These are phyloP conservation scores for Trichoderma pleuroti DNA, from an alignment of 2,329 filamentous ascomycete genomes.

Conservation along the genomic window DNA sequence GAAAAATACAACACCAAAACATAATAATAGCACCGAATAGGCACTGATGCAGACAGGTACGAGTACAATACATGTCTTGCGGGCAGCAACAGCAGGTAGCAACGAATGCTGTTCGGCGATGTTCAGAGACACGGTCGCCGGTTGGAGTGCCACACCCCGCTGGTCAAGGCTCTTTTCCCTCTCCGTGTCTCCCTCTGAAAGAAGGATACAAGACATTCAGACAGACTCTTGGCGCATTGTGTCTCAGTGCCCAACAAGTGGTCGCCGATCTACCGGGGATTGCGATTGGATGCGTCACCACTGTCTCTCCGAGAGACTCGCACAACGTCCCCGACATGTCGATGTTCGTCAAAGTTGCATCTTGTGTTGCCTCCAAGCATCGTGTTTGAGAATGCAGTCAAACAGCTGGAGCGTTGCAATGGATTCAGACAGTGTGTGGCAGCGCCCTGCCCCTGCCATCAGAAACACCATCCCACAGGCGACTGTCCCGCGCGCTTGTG, in stretches of 20 bases:
- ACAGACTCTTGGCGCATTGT: background rate
- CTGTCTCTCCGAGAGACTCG: background rate
- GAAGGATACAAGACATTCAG: background rate
- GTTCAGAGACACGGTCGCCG: background rate
- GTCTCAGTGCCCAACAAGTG: background rate
- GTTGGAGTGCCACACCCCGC: background rate
- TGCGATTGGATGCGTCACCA: conserved; percentile 3
- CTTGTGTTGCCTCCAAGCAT: background rate
- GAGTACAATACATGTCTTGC: background rate
- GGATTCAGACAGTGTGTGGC: background rate
- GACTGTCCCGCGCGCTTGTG: background rate
- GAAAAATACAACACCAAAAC: background rate
- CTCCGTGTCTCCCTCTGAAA: background rate
- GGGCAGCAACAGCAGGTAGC: background rate
- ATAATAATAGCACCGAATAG: background rate
- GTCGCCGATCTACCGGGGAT: conserved; percentile 8
- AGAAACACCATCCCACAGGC: background rate
- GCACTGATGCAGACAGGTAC: background rate
- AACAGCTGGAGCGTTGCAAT: background rate
- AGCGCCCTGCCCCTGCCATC: background rate
- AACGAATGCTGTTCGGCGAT: background rate
- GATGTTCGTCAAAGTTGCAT: background rate
- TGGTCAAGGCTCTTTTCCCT: background rate
- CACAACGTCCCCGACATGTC: background rate
- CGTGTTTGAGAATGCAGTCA: background rate